Evolutionary conservation across 352 stramenopile genomes (phyloP).

Genomic region (Pythium coloratum): DNA sequence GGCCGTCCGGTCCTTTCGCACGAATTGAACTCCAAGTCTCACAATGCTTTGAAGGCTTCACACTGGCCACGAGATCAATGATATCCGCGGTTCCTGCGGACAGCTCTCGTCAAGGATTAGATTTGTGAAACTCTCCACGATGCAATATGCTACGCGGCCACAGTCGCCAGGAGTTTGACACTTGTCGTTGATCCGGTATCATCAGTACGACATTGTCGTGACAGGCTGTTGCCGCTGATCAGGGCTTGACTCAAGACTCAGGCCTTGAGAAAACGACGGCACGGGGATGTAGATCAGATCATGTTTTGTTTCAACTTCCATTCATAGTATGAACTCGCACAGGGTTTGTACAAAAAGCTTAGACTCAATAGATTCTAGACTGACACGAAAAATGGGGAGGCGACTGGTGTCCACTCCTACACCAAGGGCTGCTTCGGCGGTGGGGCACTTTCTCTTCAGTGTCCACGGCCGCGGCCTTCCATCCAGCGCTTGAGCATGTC

Average conservation of each 20-base stretch:
- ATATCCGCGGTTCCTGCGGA: not conserved
- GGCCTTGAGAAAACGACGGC: too few species aligned
- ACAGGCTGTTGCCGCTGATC: too few species aligned
- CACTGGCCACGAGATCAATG: not conserved
- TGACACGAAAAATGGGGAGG: not conserved
- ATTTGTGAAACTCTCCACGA: not conserved
- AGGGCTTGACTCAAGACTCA: too few species aligned
- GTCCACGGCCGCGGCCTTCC: conserved; percentile 4
- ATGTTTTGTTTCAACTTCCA: not conserved
- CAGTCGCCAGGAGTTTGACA: not conserved
- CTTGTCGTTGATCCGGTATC: too few species aligned
- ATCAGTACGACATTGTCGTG: too few species aligned
- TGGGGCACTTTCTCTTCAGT: conserved; percentile 3
- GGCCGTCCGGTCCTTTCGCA: not conserved
- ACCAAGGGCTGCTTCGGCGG: not conserved
- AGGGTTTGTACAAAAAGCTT: not conserved
- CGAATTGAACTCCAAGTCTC: not conserved
- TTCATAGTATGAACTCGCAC: not conserved
- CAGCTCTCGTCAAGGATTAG: not conserved
- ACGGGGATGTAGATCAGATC: not conserved
- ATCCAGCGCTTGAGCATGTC: conserved; percentile 10
- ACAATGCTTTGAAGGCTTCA: too few species aligned
- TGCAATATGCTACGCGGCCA: not conserved
- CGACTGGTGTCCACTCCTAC: not conserved
- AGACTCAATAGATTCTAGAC: conserved; percentile 3